phyloP scores from a whole-genome alignment of 768 basidiomycete species.

The Boletus pseudopeckii region DNA sequence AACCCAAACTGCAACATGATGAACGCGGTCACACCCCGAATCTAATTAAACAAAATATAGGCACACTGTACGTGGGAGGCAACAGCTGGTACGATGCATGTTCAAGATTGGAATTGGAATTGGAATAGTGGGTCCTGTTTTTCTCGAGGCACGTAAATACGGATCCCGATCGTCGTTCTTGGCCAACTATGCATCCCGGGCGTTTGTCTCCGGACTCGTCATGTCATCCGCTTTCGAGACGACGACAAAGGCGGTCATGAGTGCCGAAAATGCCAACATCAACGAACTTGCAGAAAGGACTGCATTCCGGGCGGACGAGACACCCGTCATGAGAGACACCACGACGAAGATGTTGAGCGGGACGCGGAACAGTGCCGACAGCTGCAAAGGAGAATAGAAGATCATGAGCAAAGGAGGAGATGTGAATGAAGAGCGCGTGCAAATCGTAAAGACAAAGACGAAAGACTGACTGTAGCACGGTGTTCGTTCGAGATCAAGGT shows the following conservation, averaged over 20 bases:
- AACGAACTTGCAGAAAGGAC: conserved; percentile 59
- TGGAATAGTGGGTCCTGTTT: neutral
- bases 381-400: conserved; percentile 32
- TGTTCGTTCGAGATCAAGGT: conserved; percentile 66
- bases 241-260: conserved; percentile 53
- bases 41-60: neutral
- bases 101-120: neutral
- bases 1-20: no score
- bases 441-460: neutral
- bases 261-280: conserved; percentile 55
- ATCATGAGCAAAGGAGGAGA: neutral
- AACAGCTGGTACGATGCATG: neutral
- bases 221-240: conserved; percentile 34
- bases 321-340: conserved; percentile 63
- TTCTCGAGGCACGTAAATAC: neutral
- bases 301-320: conserved; percentile 57
- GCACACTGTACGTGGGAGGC: neutral
- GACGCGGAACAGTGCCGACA: conserved; percentile 69
- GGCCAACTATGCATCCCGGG: conserved; percentile 15
- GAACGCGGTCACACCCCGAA: neutral
- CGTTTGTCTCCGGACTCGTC: conserved; percentile 15
- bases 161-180: neutral
- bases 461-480: conserved; percentile 61
- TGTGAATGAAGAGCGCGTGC: no score
- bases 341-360: conserved; percentile 75